Evolutionary conservation across 179 eudicot species (phyloP).

Genomic region (Patellifolia procumbens): DNA sequence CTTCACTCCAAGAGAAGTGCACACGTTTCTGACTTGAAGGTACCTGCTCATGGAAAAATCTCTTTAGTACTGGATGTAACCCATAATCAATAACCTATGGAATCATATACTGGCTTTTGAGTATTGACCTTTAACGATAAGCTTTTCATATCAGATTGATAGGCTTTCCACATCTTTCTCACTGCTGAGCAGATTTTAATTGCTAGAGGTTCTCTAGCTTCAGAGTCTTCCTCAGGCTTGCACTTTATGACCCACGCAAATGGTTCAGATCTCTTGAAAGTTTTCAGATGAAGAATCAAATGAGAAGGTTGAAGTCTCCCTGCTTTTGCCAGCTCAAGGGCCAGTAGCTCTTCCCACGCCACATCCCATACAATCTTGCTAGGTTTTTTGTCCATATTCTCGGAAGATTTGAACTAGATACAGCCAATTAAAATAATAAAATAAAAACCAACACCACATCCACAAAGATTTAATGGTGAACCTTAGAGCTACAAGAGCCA

Average conservation of each 20-base stretch:
- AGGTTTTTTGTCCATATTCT: constrained; percentile 79
- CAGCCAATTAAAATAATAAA: no score
- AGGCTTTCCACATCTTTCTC: constrained; percentile 87
- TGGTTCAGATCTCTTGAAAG: constrained; percentile 64
- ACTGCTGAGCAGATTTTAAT: constrained; percentile 70
- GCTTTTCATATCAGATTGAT: constrained; percentile 56
- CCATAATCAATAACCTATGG: neutral
- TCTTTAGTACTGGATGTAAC: constrained; percentile 2
- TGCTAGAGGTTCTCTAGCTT: constrained; percentile 62
- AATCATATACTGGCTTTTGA: neutral
- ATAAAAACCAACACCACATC: neutral
- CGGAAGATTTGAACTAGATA: constrained; percentile 63
- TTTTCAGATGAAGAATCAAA: constrained; percentile 82
- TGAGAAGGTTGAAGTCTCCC: constrained; percentile 71
- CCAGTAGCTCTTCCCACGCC: constrained; percentile 88
- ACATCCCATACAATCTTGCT: constrained; percentile 98
- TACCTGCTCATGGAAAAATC: constrained; percentile 51
- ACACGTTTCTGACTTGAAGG: constrained; percentile 87
- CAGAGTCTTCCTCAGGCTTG: constrained; percentile 57
- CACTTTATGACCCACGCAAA: constrained; percentile 89
- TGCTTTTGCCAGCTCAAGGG: constrained; percentile 85
- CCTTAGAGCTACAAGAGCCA: neutral
- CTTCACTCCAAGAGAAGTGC: constrained; percentile 64
- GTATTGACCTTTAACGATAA: constrained; percentile 72
- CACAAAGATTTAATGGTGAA: neutral